These are phyloP conservation scores for Trichomonas gallinae DNA, from an alignment of 208 protist genomes.

Conservation along the genomic window DNA sequence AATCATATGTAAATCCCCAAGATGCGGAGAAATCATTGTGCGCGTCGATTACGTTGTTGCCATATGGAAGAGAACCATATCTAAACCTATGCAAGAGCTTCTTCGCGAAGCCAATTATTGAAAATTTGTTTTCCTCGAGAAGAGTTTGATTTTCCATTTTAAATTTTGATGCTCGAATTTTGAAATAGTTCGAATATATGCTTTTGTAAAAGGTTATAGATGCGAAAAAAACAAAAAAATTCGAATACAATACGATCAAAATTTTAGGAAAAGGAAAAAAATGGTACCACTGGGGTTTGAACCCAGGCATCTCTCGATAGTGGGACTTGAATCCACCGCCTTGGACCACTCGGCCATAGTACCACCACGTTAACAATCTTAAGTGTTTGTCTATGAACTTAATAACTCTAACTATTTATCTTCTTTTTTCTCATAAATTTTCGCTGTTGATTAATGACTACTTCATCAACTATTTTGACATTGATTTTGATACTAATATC, in stretches of 20 bases:
- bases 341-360: constrained; percentile 7
- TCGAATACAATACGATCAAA: too few relatives aligned
- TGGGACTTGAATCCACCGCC: not conserved
- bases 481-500: too few relatives aligned
- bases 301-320: constrained; percentile 1
- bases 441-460: too few relatives aligned
- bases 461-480: too few relatives aligned
- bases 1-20: not conserved
- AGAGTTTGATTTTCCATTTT: not conserved
- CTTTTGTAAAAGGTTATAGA: too few relatives aligned
- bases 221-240: too few relatives aligned
- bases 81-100: not conserved
- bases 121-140: not conserved
- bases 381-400: too few relatives aligned
- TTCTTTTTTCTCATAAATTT: too few relatives aligned
- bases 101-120: not conserved
- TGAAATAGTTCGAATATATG: too few relatives aligned
- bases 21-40: not conserved
- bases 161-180: not conserved
- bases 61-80: not conserved
- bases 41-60: not conserved
- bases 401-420: too few relatives aligned
- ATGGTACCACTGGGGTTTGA: not conserved
- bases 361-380: too few relatives aligned
- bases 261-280: not conserved